Evolutionary conservation across 352 stramenopile species (phyloP).

Genomic region (Globisporangium cylindrosporum): DNA sequence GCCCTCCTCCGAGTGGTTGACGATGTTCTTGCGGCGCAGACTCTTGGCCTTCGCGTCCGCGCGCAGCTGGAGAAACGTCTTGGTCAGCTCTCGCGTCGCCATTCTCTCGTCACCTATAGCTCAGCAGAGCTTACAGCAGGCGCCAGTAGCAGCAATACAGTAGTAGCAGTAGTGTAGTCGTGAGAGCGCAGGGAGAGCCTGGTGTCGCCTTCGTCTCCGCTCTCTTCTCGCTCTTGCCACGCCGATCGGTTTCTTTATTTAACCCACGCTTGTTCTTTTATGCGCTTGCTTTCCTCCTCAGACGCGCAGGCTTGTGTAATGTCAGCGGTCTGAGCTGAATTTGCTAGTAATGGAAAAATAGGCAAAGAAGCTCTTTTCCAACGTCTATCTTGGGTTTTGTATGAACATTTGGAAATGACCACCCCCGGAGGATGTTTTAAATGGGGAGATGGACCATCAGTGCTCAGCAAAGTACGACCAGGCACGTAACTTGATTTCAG

Average conservation of each 20-base stretch:
- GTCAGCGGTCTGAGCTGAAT: not conserved
- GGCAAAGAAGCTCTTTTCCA: not conserved
- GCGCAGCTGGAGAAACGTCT: slow-evolving; percentile 66
- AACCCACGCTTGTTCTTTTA: slow-evolving; percentile 1
- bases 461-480: too few species aligned
- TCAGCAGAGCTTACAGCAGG: not conserved
- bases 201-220: slow-evolving; percentile 5
- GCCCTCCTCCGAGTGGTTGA: slow-evolving; percentile 60
- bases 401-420: not conserved
- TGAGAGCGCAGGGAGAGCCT: not conserved
- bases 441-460: too few species aligned
- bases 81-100: slow-evolving; percentile 79
- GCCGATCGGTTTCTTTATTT: slow-evolving; percentile 13
- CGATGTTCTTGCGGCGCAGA: slow-evolving; percentile 83
- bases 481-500: too few species aligned
- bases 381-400: not conserved
- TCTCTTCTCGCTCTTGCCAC: not conserved
- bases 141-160: not conserved
- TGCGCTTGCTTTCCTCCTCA: slow-evolving; percentile 2
- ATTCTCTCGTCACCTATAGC: slow-evolving; percentile 26
- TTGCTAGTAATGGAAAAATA: too few species aligned
- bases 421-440: too few species aligned
- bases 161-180: not conserved
- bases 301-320: not conserved
- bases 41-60: slow-evolving; percentile 81